A percentile compares a stretch with the other conserved stretches of the same genome.
Evolutionary conservation across 2,329 filamentous ascomycete species (phyloP).

Genomic region (Colletotrichum graminicola): DNA sequence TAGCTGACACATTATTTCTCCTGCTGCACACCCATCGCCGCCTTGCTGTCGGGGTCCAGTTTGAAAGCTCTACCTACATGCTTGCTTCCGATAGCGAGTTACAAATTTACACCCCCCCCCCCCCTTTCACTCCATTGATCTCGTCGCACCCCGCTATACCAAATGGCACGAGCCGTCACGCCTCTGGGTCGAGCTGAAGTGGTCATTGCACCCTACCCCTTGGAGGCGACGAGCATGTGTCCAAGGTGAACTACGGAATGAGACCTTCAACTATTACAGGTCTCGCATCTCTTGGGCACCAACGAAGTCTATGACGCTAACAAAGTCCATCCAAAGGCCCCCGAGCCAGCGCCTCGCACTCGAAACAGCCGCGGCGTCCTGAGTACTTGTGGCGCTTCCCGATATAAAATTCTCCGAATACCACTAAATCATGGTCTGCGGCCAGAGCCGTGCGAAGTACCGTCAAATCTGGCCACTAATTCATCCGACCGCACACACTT

Average conservation of each 20-base stretch:
- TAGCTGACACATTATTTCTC: background rate
- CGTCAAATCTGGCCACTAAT: conserved; percentile 9
- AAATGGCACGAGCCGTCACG: background rate
- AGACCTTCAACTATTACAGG: background rate
- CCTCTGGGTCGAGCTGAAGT: background rate
- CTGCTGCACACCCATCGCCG: background rate
- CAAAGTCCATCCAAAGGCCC: background rate
- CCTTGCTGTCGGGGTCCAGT: conserved; percentile 12
- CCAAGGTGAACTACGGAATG: background rate
- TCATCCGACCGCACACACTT: background rate
- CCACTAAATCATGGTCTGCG: conserved; percentile 6
- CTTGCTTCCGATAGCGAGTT: conserved; percentile 12
- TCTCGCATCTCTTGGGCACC: background rate
- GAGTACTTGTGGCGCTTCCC: conserved; percentile 16
- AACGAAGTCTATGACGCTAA: background rate
- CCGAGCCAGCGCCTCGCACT: background rate
- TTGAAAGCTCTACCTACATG: conserved; percentile 3
- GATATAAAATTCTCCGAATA: conserved; percentile 34
- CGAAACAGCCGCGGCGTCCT: conserved; percentile 18
- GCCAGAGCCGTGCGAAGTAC: conserved; percentile 11
- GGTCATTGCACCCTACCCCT: conserved; percentile 3
- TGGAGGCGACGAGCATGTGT: background rate
- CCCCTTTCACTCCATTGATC: background rate
- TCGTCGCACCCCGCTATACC: background rate
- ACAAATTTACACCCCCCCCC: conserved; percentile 21